These are phyloP conservation scores for Malassezia pachydermatis DNA, from an alignment of 1,284 basidiomycete species.

Conservation along the genomic window DNA sequence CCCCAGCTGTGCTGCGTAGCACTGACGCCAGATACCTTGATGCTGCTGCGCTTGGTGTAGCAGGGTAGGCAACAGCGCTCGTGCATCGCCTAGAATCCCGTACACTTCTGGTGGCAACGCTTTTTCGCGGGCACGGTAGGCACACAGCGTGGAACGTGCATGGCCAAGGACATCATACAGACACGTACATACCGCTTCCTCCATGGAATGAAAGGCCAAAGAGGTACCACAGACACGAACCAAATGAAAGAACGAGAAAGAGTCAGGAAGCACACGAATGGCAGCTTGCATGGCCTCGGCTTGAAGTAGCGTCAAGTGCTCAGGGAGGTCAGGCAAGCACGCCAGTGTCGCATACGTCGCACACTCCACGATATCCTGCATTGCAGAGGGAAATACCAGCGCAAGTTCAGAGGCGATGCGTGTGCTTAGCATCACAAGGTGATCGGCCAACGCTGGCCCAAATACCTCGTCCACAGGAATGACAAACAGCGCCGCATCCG, in stretches of 20 bases:
- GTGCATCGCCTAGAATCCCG: slow-evolving; percentile 3
- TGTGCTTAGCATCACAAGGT: slow-evolving; percentile 1
- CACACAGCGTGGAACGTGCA: not conserved
- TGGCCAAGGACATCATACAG: not conserved
- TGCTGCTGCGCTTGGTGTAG: not conserved
- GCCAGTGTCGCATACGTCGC: slow-evolving; percentile 5
- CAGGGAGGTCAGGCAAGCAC: too few relatives aligned
- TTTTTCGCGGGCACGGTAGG: too few relatives aligned
- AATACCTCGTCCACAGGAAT: not conserved
- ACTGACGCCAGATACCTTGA: not conserved
- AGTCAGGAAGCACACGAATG: too few relatives aligned
- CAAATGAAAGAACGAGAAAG: not conserved
- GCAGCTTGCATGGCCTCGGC: too few relatives aligned
- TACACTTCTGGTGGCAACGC: not conserved
- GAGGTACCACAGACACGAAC: not conserved
- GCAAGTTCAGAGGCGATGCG: slow-evolving; percentile 12
- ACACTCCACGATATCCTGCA: slow-evolving; percentile 11
- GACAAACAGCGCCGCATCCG: not conserved
- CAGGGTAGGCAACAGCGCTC: not conserved
- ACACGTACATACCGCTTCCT: not conserved
- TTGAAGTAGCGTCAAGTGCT: too few relatives aligned
- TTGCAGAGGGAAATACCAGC: slow-evolving; percentile 6
- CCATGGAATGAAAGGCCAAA: not conserved
- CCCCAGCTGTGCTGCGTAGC: not conserved
- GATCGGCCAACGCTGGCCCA: not conserved